Percentiles rank a stretch among this genome's conserved stretches.
Evolutionary conservation across 1,284 basidiomycete species (phyloP).

Genomic region (Ceratobasidium sp.): DNA sequence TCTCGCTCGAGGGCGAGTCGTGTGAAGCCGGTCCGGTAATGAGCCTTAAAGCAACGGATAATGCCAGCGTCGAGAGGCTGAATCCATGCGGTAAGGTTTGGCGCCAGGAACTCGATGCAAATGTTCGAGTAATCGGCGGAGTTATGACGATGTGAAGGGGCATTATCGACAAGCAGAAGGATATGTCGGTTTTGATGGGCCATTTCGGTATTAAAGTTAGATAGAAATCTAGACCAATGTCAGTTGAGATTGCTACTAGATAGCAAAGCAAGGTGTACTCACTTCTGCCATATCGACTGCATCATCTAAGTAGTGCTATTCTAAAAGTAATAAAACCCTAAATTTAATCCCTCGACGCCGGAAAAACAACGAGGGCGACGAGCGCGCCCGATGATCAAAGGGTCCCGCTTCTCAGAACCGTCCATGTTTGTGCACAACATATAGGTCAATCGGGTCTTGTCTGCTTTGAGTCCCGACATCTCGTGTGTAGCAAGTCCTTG

Average conservation of each 20-base stretch:
- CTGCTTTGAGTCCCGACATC: conserved; percentile 48
- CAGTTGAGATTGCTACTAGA: neutral
- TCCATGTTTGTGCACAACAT: conserved; percentile 52
- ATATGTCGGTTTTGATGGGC: conserved; percentile 17
- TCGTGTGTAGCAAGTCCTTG: conserved; percentile 48
- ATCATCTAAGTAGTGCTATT: conserved; percentile 56
- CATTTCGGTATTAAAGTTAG: neutral
- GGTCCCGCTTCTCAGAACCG: conserved; percentile 50
- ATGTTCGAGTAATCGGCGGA: conserved; percentile 13
- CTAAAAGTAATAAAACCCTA: conserved; percentile 53
- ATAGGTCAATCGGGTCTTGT: conserved; percentile 50
- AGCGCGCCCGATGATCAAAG: conserved; percentile 54
- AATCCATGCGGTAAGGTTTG: conserved; percentile 37
- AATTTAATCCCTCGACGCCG: conserved; percentile 46
- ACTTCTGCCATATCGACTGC: conserved; percentile 45
- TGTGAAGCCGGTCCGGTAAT: conserved; percentile 11
- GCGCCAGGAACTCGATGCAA: conserved; percentile 13
- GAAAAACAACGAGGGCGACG: conserved; percentile 50
- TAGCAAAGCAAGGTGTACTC: neutral
- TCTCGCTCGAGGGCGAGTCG: conserved; percentile 38
- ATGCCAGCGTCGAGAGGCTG: conserved; percentile 41
- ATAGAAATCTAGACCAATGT: neutral
- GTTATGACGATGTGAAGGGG: conserved; percentile 15
- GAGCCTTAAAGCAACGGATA: conserved; percentile 43
- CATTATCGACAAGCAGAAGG: conserved; percentile 33